Percentiles rank a stretch among this genome's conserved stretches.
phyloP scores from a whole-genome alignment of 345 rosid genomes.

The Salix purpurea region DNA sequence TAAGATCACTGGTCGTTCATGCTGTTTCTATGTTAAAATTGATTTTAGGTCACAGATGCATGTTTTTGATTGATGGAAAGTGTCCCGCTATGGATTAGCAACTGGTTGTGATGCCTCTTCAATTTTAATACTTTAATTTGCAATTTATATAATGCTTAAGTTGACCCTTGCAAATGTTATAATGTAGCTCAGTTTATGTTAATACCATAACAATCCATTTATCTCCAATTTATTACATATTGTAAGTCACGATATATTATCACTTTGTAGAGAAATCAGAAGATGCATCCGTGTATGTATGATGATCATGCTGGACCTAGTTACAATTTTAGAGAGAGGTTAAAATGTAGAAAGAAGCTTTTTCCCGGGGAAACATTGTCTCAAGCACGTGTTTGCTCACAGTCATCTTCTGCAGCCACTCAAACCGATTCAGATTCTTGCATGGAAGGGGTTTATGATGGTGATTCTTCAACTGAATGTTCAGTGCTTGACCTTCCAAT shows the following conservation, averaged over 20 bases:
- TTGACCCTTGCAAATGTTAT: background rate
- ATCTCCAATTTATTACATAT: background rate
- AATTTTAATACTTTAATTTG: background rate
- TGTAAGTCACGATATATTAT: constrained; percentile 8
- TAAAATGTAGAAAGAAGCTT: constrained; percentile 29
- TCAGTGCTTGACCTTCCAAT: constrained; percentile 34
- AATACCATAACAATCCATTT: background rate
- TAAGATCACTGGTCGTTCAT: background rate
- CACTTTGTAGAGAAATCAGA: constrained; percentile 55
- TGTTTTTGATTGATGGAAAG: background rate
- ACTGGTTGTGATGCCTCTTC: background rate
- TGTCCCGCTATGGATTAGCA: background rate
- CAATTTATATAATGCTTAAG: background rate
- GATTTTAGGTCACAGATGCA: background rate
- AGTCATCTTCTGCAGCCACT: constrained; percentile 21
- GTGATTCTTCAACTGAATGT: constrained; percentile 24
- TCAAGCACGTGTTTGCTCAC: constrained; percentile 24
- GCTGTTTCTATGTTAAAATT: background rate
- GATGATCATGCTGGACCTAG: constrained; percentile 56
- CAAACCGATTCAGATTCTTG: constrained; percentile 24
- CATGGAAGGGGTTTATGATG: constrained; percentile 1
- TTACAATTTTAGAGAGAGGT: constrained; percentile 75
- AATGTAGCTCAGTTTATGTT: background rate
- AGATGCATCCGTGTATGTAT: constrained; percentile 74
- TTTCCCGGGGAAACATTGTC: constrained; percentile 12